Evolutionary conservation across 2,329 filamentous ascomycete species (phyloP), one percentile per base, ranked within the genome.

Genomic region (Calonectria pauciramosa): DNA sequence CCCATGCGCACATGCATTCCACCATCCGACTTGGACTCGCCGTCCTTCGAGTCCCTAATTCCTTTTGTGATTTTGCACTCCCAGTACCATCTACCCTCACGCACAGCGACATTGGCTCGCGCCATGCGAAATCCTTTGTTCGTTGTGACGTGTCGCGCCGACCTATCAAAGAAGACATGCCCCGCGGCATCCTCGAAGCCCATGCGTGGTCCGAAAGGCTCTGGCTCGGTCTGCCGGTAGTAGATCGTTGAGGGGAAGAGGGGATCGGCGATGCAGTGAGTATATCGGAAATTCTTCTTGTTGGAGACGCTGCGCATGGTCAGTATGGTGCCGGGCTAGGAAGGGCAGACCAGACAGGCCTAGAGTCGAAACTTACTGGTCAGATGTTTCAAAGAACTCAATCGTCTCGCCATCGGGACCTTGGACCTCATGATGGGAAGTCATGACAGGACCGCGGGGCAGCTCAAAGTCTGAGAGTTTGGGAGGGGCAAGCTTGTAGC

Each of bases 91-190:
- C 94, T 91, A 0, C 97, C 97, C 85, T 99, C 95, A 59, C 97
- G 90, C 6, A 96, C 94, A 30, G 94, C 95, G 0, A 99, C 94
- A 81, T 99, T 99, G 16, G 95, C 96, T 49, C 96, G 92, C 2
- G 94, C 94, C 89, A 96, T 97, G 73, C 97, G 91, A 89, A 97
- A 98, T 11, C 97, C 96, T 85, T 98, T 98, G 79, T 96, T 93
- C 18, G 97, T 98, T 0, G 95, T 98, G 68, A 98, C 92, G 64
- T 95, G 92, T 26, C 90, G 91, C 10, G 93, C 96, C 47, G 91
- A 90, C 75, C 91, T 91, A 81, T 96, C 94, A 82, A 98, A 95
- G 82, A 94, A 94, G 83, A 98, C 94, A 83, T 95, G 94, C 13
- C 93, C 92, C 41, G 96, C 95, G 41, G 94, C 94, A 85, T 99